Percentiles rank a stretch among this genome's conserved stretches.
Evolutionary conservation across 1,284 basidiomycete species (phyloP).

Genomic region (Peniophora sp.): DNA sequence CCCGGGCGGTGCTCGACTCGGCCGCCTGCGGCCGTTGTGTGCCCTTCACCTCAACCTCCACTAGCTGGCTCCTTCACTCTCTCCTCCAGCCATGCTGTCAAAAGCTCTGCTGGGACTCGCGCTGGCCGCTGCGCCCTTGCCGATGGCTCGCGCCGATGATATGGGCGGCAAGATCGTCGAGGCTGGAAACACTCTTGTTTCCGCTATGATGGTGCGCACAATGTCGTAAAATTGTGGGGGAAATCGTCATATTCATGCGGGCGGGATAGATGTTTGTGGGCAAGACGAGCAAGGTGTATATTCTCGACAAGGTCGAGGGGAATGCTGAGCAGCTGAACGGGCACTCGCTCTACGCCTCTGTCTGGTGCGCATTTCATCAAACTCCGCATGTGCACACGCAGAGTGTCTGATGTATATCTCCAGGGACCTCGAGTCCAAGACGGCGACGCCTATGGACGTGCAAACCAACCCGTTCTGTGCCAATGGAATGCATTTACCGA

Average conservation of each 20-base stretch:
- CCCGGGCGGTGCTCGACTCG: no score
- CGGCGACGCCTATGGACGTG: slow-evolving; percentile 29
- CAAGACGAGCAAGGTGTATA: slow-evolving; percentile 37
- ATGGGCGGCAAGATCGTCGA: slow-evolving; percentile 22
- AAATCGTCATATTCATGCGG: background rate
- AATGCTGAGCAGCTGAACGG: slow-evolving; percentile 29
- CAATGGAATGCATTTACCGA: slow-evolving; percentile 19
- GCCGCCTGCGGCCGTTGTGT: no score
- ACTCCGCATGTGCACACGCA: background rate
- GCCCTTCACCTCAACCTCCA: background rate
- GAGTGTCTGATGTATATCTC: background rate
- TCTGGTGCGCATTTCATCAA: slow-evolving; percentile 22
- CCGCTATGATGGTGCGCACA: slow-evolving; percentile 27
- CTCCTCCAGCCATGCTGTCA: slow-evolving; percentile 1
- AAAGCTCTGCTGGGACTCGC: slow-evolving; percentile 3
- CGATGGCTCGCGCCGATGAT: background rate
- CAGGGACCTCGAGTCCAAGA: slow-evolving; percentile 5
- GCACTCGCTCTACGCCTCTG: slow-evolving; percentile 36
- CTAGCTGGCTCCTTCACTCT: background rate
- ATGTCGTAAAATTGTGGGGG: background rate
- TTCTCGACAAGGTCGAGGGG: slow-evolving; percentile 39
- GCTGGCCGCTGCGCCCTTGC: slow-evolving; percentile 1
- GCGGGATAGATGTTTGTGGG: slow-evolving; percentile 48
- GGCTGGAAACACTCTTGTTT: slow-evolving; percentile 32
- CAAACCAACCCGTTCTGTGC: slow-evolving; percentile 40